A percentile compares a stretch with the other conserved stretches of the same genome.
Conservation (phyloP, 345 rosid species). For the Linum trigynum region DNA sequence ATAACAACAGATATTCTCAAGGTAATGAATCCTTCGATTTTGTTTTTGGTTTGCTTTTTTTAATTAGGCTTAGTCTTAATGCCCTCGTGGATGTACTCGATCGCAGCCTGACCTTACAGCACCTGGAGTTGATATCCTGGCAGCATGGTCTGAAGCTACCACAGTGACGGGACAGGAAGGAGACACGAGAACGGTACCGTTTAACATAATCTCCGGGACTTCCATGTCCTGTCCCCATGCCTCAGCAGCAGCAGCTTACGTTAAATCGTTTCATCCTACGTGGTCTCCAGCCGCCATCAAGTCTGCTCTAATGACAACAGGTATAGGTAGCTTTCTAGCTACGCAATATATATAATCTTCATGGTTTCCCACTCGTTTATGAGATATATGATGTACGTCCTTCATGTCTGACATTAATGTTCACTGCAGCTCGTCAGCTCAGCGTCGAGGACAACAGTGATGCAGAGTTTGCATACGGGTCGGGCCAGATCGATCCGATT, state of each 20-base stretch:
- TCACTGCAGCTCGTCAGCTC: constrained; percentile 31
- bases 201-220: constrained; percentile 11
- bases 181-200: constrained; percentile 24
- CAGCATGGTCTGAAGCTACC: constrained; percentile 26
- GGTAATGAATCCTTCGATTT: constrained; percentile 7
- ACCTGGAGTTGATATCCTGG: constrained; percentile 40
- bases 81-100: no score
- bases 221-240: background rate
- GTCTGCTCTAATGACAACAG: background rate
- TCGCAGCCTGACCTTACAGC: constrained; percentile 43
- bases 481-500: constrained; percentile 47
- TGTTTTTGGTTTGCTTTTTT: background rate
- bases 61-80: no score
- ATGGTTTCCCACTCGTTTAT: no score
- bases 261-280: background rate
- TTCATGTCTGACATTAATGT: no score
- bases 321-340: no score
- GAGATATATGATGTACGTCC: no score
- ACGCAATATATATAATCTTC: no score
- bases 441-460: constrained; percentile 14
- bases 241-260: background rate
- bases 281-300: background rate
- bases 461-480: constrained; percentile 40
- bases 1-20: constrained; percentile 26
- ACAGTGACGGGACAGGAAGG: constrained; percentile 3